Conservation (phyloP, 129 eudicot genomes). For the Chrysanthemum lavandulifolium region DNA sequence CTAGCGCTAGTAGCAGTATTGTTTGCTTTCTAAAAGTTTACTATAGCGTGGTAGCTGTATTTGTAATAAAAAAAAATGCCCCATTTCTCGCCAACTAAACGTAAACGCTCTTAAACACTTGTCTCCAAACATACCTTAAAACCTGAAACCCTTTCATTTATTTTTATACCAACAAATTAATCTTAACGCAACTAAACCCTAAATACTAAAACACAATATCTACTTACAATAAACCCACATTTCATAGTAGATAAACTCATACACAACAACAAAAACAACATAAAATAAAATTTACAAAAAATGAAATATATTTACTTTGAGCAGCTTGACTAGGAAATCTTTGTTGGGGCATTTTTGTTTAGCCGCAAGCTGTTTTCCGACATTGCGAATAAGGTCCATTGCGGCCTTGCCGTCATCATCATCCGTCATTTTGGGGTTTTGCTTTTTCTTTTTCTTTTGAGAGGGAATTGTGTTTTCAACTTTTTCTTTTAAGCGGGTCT, state of each 20-base stretch:
- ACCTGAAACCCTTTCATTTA: too few species aligned
- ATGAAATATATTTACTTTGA: slow-evolving; percentile 41
- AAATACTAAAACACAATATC: not conserved
- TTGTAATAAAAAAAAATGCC: too few species aligned
- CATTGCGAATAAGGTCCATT: slow-evolving; percentile 40
- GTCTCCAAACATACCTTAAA: too few species aligned
- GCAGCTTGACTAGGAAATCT: slow-evolving; percentile 59
- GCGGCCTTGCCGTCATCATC: slow-evolving; percentile 47
- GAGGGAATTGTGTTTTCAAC: slow-evolving; percentile 1
- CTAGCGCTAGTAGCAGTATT: too few species aligned
- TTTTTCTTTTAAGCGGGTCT: too few species aligned
- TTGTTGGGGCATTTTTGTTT: slow-evolving; percentile 64
- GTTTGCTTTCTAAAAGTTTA: too few species aligned
- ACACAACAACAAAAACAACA: not conserved
- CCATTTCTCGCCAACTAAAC: too few species aligned
- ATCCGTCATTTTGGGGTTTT: slow-evolving; percentile 29
- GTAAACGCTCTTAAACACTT: too few species aligned
- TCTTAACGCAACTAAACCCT: not conserved
- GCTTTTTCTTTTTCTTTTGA: not conserved
- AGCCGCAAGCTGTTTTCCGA: slow-evolving; percentile 66
- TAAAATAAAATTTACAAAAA: not conserved
- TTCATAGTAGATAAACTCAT: not conserved
- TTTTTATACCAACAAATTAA: too few species aligned
- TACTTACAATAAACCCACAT: not conserved
- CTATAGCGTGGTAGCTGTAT: too few species aligned